phyloP scores from a whole-genome alignment of 345 rosid genomes.

The Eucalyptus tenuipes region DNA sequence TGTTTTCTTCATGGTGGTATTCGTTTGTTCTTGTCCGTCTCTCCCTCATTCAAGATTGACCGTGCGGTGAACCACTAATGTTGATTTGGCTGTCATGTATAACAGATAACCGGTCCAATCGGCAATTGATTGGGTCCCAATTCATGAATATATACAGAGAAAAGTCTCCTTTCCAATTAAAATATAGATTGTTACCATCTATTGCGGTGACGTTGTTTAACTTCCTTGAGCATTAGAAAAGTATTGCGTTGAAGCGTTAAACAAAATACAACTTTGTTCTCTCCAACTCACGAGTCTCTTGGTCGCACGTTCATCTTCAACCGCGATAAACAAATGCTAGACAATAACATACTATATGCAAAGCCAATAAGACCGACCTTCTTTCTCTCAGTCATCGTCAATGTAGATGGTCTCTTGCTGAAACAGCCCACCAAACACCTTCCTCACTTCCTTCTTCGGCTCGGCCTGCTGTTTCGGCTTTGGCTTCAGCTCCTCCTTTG shows the following conservation, averaged over 20 bases:
- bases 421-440: constrained; percentile 81
- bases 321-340: background rate
- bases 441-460: constrained; percentile 53
- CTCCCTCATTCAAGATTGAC: background rate
- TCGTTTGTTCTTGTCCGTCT: background rate
- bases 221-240: background rate
- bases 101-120: background rate
- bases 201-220: background rate
- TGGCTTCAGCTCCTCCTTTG: background rate
- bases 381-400: constrained; percentile 51
- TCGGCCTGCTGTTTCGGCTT: constrained; percentile 14
- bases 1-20: background rate
- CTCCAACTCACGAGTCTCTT: background rate
- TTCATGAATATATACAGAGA: background rate
- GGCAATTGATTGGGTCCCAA: background rate
- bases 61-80: background rate
- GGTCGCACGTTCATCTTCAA: background rate
- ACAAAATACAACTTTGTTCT: background rate
- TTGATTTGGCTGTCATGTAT: background rate
- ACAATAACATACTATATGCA: background rate
- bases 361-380: background rate
- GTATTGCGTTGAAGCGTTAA: background rate
- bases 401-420: constrained; percentile 84
- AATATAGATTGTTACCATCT: background rate
- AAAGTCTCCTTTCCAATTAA: background rate